Conservation (phyloP, 345 rosid genomes). For the Excoecaria agallocha region DNA sequence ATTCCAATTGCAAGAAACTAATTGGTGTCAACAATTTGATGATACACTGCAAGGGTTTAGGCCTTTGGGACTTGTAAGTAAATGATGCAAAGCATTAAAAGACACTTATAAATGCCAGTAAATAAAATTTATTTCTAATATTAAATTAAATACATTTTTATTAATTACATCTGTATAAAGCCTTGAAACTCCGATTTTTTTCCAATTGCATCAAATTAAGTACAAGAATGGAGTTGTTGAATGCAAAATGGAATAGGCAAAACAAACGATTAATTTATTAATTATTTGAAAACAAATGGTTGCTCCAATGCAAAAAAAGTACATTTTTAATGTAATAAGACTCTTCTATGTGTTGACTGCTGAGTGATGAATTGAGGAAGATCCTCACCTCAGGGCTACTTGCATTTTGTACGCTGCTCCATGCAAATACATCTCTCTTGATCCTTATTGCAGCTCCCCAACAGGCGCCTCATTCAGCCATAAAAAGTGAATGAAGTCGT, state of each 20-base stretch:
- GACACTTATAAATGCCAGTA: no score
- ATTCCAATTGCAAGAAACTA: no score
- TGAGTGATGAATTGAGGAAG: conserved; percentile 3
- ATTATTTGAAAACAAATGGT: background rate
- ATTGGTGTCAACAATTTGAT: no score
- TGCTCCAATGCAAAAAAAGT: background rate
- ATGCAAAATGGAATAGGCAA: background rate
- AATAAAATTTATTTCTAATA: no score
- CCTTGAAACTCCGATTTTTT: background rate
- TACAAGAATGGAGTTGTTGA: background rate
- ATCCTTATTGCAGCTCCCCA: conserved; percentile 71
- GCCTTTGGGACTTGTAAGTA: no score
- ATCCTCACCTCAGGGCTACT: background rate
- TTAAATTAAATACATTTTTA: no score
- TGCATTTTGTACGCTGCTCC: conserved; percentile 20
- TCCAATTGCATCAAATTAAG: background rate
- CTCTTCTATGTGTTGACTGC: background rate
- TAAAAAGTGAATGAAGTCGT: conserved; percentile 89
- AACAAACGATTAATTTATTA: background rate
- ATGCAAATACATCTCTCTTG: background rate
- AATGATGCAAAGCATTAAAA: no score
- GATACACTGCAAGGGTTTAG: no score
- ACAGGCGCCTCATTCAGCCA: conserved; percentile 99
- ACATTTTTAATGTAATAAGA: background rate
- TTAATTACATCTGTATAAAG: no score